Evolutionary conservation across 148 eudicot genomes (phyloP), one percentile per base, ranked within the genome.

Genomic region (Gaultheria prostrata): DNA sequence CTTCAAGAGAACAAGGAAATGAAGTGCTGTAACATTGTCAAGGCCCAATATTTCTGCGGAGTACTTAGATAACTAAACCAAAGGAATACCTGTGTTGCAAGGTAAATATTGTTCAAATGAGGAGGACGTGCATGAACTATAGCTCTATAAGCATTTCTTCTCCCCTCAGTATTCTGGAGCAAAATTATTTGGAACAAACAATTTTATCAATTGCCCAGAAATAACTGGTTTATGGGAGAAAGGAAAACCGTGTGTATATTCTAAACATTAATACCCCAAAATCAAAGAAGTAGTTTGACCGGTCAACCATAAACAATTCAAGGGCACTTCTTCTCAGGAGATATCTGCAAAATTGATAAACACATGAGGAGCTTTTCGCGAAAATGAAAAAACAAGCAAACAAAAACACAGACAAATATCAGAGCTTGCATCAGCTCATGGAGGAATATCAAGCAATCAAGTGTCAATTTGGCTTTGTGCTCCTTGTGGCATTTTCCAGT

Each of bases 251-350:
- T 77, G 73, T 78, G 35, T 33, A 70, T 10, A n/a, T 75, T 32
- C 53, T 45, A 72, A 81, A 83, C 83, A 35, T 83, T 53, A 81
- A 87, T 93, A 97, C 99, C 96, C 98, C 98, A 86, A 95, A 97
- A 87, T 97, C 99, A 88, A 95, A 93, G 87, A 97, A 97, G 91
- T 87, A 93, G 78, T 95, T 95, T 72, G 97, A 97, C 84, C 96
- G 95, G 85, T 95, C 99, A 85, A 97, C 93, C 98, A 97, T 93
- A 88, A 97, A 95, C 76, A 97, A 79, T 89, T 97, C 99, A 85
- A 97, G 89, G 49, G 98, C 96, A 90, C 99, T 97, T 90, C 98
- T 91, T 88, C 99, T 92, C 81, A 97, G 87, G 73, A 97, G 99
- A 89, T 97, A 97, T 89, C 99, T 97, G 95, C 65, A 83, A 89